phyloP scores from a whole-genome alignment of 805 yeast genomes.

The Clavispora asparagi region DNA sequence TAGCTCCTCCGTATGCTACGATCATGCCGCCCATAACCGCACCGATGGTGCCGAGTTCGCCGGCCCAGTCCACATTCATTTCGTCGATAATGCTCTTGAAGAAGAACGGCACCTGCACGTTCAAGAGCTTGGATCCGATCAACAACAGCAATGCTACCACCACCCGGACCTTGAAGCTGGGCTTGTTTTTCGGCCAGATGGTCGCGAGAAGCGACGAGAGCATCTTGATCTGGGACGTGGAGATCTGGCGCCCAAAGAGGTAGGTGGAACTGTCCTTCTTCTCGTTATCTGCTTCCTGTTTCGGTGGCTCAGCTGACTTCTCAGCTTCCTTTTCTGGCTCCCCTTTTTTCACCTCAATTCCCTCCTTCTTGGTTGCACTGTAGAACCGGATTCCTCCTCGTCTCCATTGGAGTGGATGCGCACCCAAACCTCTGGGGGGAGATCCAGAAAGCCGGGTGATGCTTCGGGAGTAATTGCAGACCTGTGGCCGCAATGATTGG shows the following conservation, averaged over 20 bases:
- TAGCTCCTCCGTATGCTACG: conserved; percentile 85
- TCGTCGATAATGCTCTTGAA: conserved; percentile 82
- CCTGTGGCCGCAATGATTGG: neutral
- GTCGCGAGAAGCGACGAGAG: conserved; percentile 60
- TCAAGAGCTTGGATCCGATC: conserved; percentile 75
- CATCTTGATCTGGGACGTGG: conserved; percentile 48
- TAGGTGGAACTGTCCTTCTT: conserved; percentile 1
- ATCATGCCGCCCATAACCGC: conserved; percentile 65
- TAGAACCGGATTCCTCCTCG: neutral
- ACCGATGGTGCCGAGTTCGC: conserved; percentile 55
- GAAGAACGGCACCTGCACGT: conserved; percentile 94
- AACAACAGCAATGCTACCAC: conserved; percentile 67
- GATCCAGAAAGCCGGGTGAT: neutral
- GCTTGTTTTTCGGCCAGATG: conserved; percentile 76
- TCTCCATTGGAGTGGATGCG: neutral
- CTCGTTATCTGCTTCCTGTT: neutral
- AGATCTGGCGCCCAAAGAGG: conserved; percentile 13
- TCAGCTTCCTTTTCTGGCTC: neutral
- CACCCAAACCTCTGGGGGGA: neutral
- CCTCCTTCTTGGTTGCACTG: neutral
- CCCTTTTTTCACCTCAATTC: neutral
- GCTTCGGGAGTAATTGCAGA: neutral
- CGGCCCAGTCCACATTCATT: conserved; percentile 85
- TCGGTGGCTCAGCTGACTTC: no score
- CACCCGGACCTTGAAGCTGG: conserved; percentile 67